These are phyloP conservation scores for Botryotinia convoluta DNA, from an alignment of 2,329 filamentous ascomycete genomes.

Conservation along the genomic window DNA sequence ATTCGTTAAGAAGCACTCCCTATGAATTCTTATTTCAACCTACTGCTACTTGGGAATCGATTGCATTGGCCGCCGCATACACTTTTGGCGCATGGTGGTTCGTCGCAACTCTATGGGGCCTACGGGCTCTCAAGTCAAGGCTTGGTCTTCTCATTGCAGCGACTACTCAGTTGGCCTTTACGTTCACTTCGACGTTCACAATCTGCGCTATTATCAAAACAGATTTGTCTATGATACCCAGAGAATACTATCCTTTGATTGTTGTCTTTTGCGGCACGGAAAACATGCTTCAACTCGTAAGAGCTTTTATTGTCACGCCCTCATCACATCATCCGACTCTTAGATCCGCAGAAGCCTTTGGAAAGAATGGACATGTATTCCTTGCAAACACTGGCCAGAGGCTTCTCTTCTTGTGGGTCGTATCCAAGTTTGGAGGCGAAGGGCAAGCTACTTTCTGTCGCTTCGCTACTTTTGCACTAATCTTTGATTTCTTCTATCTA, in stretches of 20 bases:
- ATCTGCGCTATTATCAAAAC: slow-evolving; percentile 73
- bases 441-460: slow-evolving; percentile 72
- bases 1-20: slow-evolving; percentile 54
- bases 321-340: slow-evolving; percentile 65
- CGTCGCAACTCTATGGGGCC: slow-evolving; percentile 61
- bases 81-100: slow-evolving; percentile 63
- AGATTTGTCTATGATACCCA: slow-evolving; percentile 71
- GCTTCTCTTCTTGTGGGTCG: slow-evolving; percentile 59
- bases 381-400: slow-evolving; percentile 68
- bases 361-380: slow-evolving; percentile 68
- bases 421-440: slow-evolving; percentile 53
- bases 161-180: slow-evolving; percentile 65
- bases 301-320: slow-evolving; percentile 70
- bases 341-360: slow-evolving; percentile 71
- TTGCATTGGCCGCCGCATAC: slow-evolving; percentile 65
- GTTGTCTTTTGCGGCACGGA: slow-evolving; percentile 72
- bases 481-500: slow-evolving; percentile 76
- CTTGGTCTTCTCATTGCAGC: slow-evolving; percentile 70
- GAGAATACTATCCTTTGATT: slow-evolving; percentile 73
- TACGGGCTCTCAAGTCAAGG: slow-evolving; percentile 73
- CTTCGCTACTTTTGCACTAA: slow-evolving; percentile 70
- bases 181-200: slow-evolving; percentile 76
- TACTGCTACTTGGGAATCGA: slow-evolving; percentile 63
- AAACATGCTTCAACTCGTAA: slow-evolving; percentile 76
- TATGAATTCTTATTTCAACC: slow-evolving; percentile 79